A percentile compares a stretch with the other conserved stretches of the same genome.
phyloP scores from a whole-genome alignment of 495 filamentous ascomycete species.

The Hyaloscypha finlandica region DNA sequence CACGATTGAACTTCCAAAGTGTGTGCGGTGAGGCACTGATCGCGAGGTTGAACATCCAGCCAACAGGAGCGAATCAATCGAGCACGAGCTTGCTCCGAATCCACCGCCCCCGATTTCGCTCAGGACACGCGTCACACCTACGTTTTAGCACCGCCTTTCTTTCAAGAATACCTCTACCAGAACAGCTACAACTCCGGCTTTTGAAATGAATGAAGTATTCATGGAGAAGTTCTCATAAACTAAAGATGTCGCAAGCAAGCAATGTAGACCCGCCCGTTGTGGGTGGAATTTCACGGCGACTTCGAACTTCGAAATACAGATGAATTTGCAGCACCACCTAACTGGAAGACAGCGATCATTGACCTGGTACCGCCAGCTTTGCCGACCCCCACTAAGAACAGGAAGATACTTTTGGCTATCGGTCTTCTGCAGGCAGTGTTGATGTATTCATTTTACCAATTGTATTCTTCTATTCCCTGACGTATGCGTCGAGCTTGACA shows the following conservation, averaged over 20 bases:
- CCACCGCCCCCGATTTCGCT: too few species aligned
- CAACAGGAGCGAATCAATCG: too few species aligned
- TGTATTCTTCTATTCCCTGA: constrained; percentile 11
- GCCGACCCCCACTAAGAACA: neutral
- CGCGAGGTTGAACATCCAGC: too few species aligned
- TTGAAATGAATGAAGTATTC: too few species aligned
- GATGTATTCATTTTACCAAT: constrained; percentile 18
- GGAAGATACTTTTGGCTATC: constrained; percentile 1
- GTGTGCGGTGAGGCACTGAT: too few species aligned
- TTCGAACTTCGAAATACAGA: neutral
- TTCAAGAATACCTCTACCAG: too few species aligned
- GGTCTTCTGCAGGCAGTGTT: neutral
- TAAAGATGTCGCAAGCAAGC: neutral
- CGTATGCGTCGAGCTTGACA: neutral
- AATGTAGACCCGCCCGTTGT: neutral
- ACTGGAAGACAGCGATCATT: neutral
- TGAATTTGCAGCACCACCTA: neutral
- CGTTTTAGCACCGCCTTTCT: too few species aligned
- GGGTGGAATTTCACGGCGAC: neutral
- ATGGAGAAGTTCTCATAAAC: too few species aligned
- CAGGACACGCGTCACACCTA: too few species aligned
- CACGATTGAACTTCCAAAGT: too few species aligned
- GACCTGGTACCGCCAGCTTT: neutral
- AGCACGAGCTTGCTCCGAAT: too few species aligned
- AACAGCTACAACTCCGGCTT: too few species aligned